Conservation (phyloP, 164 flowering plant species). For the Macadamia tetraphylla region DNA sequence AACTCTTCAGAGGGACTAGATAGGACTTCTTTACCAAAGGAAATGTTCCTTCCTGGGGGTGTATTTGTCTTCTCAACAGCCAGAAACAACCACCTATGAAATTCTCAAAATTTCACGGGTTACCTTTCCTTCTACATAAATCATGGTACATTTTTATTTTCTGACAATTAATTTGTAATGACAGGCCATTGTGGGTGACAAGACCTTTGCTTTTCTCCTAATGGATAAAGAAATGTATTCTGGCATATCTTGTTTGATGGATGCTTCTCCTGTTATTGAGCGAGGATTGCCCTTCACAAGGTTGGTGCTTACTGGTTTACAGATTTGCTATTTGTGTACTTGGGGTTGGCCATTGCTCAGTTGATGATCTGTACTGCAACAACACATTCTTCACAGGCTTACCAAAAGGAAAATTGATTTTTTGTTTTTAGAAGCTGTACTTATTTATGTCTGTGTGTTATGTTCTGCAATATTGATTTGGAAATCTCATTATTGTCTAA, state of each 20-base stretch:
- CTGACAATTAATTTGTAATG: conserved; percentile 10
- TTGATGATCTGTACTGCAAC: not conserved
- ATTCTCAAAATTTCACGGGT: not conserved
- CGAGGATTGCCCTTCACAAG: conserved; percentile 97
- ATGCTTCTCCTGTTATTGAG: conserved; percentile 72
- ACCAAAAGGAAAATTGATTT: too few relatives aligned
- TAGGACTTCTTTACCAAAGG: not conserved
- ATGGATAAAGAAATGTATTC: conserved; percentile 96
- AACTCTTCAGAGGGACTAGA: not conserved
- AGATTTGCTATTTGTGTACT: not conserved
- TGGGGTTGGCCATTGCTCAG: not conserved
- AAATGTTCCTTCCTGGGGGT: too few relatives aligned
- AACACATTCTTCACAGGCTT: not conserved
- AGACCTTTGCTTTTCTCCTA: conserved; percentile 78
- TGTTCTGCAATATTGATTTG: not conserved
- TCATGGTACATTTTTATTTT: not conserved
- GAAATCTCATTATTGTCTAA: not conserved
- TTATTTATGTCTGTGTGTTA: not conserved
- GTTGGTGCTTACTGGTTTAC: conserved; percentile 28
- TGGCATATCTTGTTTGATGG: conserved; percentile 79
- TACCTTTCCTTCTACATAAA: not conserved
- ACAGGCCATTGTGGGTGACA: conserved; percentile 95
- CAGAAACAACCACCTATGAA: too few relatives aligned
- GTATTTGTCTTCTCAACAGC: not conserved
- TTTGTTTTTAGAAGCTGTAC: too few relatives aligned